Conservation (phyloP, 2,329 filamentous ascomycete genomes). For the Colletotrichum eremochloae region DNA sequence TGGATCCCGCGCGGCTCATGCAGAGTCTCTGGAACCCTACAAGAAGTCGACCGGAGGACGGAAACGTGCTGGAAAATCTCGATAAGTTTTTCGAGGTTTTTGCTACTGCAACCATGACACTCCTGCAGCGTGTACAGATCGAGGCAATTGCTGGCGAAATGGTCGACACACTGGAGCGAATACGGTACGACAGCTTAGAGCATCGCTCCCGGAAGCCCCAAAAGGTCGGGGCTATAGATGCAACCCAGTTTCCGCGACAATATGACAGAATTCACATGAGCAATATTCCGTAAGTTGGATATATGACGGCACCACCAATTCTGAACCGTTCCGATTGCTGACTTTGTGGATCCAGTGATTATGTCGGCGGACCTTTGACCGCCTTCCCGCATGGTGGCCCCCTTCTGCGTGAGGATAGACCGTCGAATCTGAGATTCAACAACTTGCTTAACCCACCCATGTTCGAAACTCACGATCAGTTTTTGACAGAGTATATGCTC, state of each 20-base stretch:
- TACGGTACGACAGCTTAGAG: not conserved
- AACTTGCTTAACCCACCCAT: not conserved
- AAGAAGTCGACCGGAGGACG: not conserved
- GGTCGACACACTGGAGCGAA: not conserved
- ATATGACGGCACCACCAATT: not conserved
- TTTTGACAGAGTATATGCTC: not conserved
- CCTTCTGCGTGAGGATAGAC: not conserved
- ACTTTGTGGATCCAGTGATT: not conserved
- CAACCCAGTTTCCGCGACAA: not conserved
- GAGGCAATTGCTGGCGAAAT: not conserved
- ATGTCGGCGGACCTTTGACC: not conserved
- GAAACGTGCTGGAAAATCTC: not conserved
- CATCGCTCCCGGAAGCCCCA: not conserved
- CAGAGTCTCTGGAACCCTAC: not conserved
- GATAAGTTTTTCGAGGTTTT: not conserved
- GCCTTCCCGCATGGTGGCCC: not conserved
- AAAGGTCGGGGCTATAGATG: not conserved
- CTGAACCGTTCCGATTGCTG: not conserved
- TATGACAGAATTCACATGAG: not conserved
- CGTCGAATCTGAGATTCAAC: not conserved
- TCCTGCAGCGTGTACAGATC: not conserved
- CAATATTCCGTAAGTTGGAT: not conserved
- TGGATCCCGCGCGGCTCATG: not conserved
- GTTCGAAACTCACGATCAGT: not conserved
- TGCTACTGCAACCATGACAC: not conserved